Conservation (phyloP, 23 red algal genomes). For the Agarophyton chilense region DNA sequence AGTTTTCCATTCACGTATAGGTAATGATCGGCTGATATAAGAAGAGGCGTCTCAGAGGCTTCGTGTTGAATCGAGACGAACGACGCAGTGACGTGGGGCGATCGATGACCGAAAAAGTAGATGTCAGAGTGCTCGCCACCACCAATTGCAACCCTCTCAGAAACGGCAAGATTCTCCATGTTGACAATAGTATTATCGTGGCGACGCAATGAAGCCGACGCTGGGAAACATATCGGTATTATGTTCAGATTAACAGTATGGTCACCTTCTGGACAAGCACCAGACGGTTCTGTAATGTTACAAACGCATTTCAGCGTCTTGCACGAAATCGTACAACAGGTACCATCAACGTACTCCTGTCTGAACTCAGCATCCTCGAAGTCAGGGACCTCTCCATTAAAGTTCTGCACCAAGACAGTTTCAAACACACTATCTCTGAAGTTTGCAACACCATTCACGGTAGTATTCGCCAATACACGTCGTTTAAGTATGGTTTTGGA, state of each 20-base stretch:
- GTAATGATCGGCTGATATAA: slow-evolving; percentile 66
- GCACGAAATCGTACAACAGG: slow-evolving; percentile 40
- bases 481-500: slow-evolving; percentile 19
- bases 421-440: slow-evolving; percentile 26
- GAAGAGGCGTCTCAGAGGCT: slow-evolving; percentile 33
- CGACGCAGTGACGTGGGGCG: background rate
- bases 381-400: background rate
- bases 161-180: slow-evolving; percentile 42
- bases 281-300: slow-evolving; percentile 51
- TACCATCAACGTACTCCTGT: slow-evolving; percentile 61
- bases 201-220: slow-evolving; percentile 45
- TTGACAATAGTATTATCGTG: slow-evolving; percentile 28
- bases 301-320: slow-evolving; percentile 48
- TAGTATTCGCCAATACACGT: slow-evolving; percentile 37
- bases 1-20: slow-evolving; percentile 75
- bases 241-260: slow-evolving; percentile 19
- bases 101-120: slow-evolving; percentile 72
- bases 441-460: slow-evolving; percentile 9
- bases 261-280: slow-evolving; percentile 25
- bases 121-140: slow-evolving; percentile 71
- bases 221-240: slow-evolving; percentile 67
- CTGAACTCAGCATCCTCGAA: slow-evolving; percentile 54
- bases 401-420: slow-evolving; percentile 38
- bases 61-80: slow-evolving; percentile 60
- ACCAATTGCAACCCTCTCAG: slow-evolving; percentile 52